Evolutionary conservation across 1,284 basidiomycete species (phyloP).

Genomic region (Coniophora puteana): DNA sequence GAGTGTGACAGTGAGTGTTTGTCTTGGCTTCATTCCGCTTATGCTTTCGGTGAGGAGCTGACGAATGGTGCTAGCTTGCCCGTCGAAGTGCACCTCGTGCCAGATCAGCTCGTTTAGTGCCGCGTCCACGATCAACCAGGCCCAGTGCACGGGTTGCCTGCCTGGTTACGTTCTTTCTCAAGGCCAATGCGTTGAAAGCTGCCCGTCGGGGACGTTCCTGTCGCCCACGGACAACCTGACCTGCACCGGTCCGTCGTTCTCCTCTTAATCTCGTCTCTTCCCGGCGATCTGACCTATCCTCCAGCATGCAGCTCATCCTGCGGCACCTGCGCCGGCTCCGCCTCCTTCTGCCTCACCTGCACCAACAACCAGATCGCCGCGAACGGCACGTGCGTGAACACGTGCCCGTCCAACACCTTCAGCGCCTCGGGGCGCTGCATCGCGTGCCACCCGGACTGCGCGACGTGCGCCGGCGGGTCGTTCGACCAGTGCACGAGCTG

Average conservation of each 20-base stretch:
- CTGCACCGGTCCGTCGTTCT: conserved; percentile 49
- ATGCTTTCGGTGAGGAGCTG: not conserved
- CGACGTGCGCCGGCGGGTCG: conserved; percentile 64
- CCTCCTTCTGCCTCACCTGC: conserved; percentile 73
- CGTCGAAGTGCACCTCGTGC: conserved; percentile 75
- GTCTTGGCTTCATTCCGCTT: conserved; percentile 2
- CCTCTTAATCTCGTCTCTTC: conserved; percentile 8
- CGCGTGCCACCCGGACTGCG: conserved; percentile 78
- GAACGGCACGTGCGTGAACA: conserved; percentile 64
- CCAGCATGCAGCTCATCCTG: conserved; percentile 75
- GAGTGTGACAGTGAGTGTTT: conserved; percentile 74
- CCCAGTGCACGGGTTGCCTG: conserved; percentile 73
- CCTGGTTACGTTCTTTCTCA: conserved; percentile 69
- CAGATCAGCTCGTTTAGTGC: conserved; percentile 66
- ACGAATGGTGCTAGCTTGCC: conserved; percentile 54
- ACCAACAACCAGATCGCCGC: conserved; percentile 59
- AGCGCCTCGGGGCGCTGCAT: conserved; percentile 60
- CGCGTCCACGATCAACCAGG: conserved; percentile 59
- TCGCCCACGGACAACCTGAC: conserved; percentile 66
- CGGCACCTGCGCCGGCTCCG: conserved; percentile 58
- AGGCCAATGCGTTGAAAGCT: conserved; percentile 63
- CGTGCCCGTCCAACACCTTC: conserved; percentile 72
- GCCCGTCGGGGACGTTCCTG: conserved; percentile 70
- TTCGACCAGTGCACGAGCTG: conserved; percentile 79
- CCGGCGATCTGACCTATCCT: conserved; percentile 15